Conservation (phyloP, 441 rosid genomes). For the Adansonia rubrostipa region DNA sequence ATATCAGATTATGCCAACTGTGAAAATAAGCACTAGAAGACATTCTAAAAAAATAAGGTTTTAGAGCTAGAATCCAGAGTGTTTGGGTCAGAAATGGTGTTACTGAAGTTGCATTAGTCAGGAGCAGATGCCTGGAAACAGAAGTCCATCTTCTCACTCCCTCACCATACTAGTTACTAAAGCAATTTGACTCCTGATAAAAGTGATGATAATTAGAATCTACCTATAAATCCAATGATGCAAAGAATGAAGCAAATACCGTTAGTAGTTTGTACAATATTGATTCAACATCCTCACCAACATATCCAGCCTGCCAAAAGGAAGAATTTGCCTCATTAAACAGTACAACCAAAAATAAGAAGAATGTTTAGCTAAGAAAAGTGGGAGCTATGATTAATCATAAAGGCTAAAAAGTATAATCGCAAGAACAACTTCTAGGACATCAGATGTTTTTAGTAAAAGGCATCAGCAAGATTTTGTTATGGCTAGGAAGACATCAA, state of each 20-base stretch:
- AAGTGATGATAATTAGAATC: background rate
- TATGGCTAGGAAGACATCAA: slow-evolving; percentile 15
- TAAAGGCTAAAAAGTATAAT: background rate
- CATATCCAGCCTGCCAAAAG: slow-evolving; percentile 86
- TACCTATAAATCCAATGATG: background rate
- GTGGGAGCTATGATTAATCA: background rate
- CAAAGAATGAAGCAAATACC: slow-evolving; percentile 46
- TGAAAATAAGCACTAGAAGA: background rate
- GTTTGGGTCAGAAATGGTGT: background rate
- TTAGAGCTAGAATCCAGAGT: background rate
- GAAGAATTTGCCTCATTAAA: slow-evolving; percentile 21
- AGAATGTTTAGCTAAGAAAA: background rate
- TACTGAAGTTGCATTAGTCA: background rate
- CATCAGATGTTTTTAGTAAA: background rate
- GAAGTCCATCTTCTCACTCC: background rate
- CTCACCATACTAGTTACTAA: slow-evolving; percentile 14
- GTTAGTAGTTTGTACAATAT: slow-evolving; percentile 80
- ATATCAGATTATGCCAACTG: background rate
- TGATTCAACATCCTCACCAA: slow-evolving; percentile 97
- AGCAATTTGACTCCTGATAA: background rate
- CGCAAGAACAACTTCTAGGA: slow-evolving; percentile 13
- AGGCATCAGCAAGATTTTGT: background rate
- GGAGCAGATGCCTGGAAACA: background rate
- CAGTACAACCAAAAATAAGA: slow-evolving; percentile 3
- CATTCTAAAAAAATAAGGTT: background rate